Conservation (phyloP, 371 early-diverging fungal genomes). For the Mucor irregularis region DNA sequence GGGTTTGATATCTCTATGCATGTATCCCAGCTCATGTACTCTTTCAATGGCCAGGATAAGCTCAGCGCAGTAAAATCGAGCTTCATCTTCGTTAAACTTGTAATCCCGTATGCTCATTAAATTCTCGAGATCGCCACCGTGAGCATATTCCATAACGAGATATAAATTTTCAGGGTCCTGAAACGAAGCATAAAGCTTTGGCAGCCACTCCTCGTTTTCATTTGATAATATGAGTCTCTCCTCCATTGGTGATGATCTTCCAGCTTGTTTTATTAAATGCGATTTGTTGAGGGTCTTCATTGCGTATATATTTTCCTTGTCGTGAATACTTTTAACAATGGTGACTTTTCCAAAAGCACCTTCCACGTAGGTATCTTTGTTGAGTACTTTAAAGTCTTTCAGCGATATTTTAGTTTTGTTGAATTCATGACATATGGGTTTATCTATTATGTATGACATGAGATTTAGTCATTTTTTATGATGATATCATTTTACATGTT, state of each 20-base stretch:
- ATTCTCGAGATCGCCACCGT: constrained; percentile 95
- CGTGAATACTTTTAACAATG: constrained; percentile 64
- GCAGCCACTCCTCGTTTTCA: constrained; percentile 80
- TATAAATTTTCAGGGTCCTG: constrained; percentile 89
- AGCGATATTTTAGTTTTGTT: constrained; percentile 15
- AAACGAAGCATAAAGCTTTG: constrained; percentile 84
- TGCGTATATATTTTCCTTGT: constrained; percentile 79
- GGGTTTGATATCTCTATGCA: constrained; percentile 91
- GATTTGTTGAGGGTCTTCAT: constrained; percentile 94
- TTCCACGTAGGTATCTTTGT: constrained; percentile 21
- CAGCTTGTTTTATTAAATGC: constrained; percentile 79
- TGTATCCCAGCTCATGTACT: constrained; percentile 92
- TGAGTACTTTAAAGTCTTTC: constrained; percentile 21
- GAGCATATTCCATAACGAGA: constrained; percentile 96
- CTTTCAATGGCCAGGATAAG: constrained; percentile 88
- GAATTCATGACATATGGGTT: constrained; percentile 19
- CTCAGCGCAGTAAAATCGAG: constrained; percentile 96
- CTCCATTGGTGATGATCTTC: constrained; percentile 90
- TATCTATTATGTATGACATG: too few relatives aligned
- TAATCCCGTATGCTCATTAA: constrained; percentile 83
- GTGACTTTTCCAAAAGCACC: constrained; percentile 30
- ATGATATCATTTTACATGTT: background rate
- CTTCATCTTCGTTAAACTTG: constrained; percentile 82
- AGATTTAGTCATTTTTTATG: background rate
- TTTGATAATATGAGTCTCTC: constrained; percentile 84